phyloP scores from a whole-genome alignment of 495 filamentous ascomycete genomes.

The Lophium mytilinum region DNA sequence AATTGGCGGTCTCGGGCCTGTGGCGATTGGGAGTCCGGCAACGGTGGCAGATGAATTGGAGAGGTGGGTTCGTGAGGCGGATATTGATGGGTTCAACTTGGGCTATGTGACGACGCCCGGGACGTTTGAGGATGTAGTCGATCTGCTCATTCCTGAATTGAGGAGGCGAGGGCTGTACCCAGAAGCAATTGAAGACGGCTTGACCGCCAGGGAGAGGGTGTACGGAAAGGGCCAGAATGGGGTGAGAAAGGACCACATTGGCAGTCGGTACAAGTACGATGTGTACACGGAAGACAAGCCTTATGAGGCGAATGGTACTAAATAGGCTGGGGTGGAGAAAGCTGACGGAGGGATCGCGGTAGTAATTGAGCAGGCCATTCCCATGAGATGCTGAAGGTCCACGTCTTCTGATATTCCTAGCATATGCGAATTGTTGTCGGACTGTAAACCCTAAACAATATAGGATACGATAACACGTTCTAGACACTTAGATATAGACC shows the following conservation, averaged over 20 bases:
- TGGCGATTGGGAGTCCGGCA: conserved; percentile 10
- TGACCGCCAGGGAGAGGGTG: conserved; percentile 53
- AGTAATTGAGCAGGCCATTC: too few species aligned
- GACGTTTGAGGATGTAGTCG: conserved; percentile 21
- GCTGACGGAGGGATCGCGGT: too few species aligned
- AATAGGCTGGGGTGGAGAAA: too few species aligned
- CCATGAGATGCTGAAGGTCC: too few species aligned
- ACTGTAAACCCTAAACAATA: too few species aligned
- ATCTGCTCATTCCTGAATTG: conserved; percentile 17
- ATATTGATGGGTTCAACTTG: conserved; percentile 26
- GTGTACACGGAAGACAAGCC: conserved; percentile 46
- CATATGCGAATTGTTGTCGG: too few species aligned
- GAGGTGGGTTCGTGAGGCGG: conserved; percentile 22
- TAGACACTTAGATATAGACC: too few species aligned
- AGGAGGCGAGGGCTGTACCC: conserved; percentile 17
- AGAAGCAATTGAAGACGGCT: conserved; percentile 32
- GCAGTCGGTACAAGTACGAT: conserved; percentile 50
- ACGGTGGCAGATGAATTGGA: conserved; percentile 21
- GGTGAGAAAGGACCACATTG: conserved; percentile 46
- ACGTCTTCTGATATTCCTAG: too few species aligned
- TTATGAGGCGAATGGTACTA: background rate
- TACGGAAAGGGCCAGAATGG: conserved; percentile 50
- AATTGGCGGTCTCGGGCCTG: conserved; percentile 19
- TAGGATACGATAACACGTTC: too few species aligned
- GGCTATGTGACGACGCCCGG: conserved; percentile 20